A percentile compares a stretch with the other conserved stretches of the same genome.
Evolutionary conservation across 495 filamentous ascomycete genomes (phyloP).

Genomic region (Aspergillus sclerotioniger): DNA sequence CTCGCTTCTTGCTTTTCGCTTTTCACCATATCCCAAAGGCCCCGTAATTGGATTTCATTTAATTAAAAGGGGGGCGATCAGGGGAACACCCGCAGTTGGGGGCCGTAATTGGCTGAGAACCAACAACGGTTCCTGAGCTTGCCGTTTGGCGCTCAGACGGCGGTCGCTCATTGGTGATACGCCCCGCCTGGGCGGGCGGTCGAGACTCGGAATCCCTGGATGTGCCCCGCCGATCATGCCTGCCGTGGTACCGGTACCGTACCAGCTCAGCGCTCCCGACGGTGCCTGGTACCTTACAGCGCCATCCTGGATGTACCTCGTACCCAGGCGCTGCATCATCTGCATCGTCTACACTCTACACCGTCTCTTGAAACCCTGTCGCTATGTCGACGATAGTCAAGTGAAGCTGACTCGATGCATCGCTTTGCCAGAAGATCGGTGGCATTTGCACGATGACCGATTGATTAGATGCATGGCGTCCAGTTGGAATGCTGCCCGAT

Average conservation of each 20-base stretch:
- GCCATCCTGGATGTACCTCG: not conserved
- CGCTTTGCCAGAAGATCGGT: not conserved
- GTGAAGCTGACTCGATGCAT: no score
- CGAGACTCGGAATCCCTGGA: constrained; percentile 9
- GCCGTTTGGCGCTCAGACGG: not conserved
- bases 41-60: constrained; percentile 11
- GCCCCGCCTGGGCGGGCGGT: constrained; percentile 11
- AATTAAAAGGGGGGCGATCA: constrained; percentile 24
- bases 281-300: constrained; percentile 9
- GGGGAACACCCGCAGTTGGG: constrained; percentile 3
- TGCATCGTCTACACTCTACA: not conserved
- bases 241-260: constrained; percentile 3
- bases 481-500: constrained; percentile 5
- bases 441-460: not conserved
- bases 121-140: constrained; percentile 18
- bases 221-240: constrained; percentile 2
- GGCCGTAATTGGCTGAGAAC: not conserved
- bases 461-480: constrained; percentile 7
- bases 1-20: no score
- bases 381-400: no score
- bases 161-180: constrained; percentile 12
- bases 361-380: not conserved
- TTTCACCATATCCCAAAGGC: not conserved
- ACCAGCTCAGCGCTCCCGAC: not conserved
- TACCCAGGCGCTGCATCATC: no score